Evolutionary conservation across 768 basidiomycete genomes (phyloP).

Genomic region (Termitomyces sp.): DNA sequence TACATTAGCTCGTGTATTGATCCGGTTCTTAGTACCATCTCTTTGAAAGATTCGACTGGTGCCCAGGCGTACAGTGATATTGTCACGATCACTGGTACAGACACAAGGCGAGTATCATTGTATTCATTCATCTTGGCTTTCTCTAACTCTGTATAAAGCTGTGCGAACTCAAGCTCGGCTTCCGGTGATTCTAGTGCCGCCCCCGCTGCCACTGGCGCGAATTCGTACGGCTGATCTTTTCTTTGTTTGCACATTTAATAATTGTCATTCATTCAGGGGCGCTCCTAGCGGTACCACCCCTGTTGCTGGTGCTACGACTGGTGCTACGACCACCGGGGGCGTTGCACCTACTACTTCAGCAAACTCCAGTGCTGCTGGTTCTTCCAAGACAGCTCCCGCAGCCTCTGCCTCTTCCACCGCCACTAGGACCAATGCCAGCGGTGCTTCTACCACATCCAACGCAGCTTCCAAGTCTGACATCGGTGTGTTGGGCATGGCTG

Average conservation of each 20-base stretch:
- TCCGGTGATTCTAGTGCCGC: slow-evolving; percentile 1
- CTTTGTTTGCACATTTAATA: neutral
- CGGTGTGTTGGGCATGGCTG: slow-evolving; percentile 40
- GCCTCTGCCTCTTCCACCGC: too few relatives aligned
- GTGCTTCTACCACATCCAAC: slow-evolving; percentile 14
- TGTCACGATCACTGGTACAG: slow-evolving; percentile 38
- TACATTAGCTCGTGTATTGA: neutral
- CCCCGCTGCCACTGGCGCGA: slow-evolving; percentile 9
- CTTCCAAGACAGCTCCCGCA: slow-evolving; percentile 9
- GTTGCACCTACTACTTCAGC: neutral
- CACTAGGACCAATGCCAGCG: slow-evolving; percentile 8
- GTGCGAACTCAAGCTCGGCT: slow-evolving; percentile 11
- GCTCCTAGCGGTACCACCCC: neutral
- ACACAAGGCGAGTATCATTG: slow-evolving; percentile 24
- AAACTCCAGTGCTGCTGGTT: slow-evolving; percentile 18
- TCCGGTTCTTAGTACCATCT: slow-evolving; percentile 38
- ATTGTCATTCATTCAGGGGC: neutral
- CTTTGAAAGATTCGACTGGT: slow-evolving; percentile 59
- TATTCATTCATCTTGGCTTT: too few relatives aligned
- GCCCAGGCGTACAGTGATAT: slow-evolving; percentile 46
- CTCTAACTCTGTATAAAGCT: slow-evolving; percentile 7
- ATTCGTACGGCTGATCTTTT: slow-evolving; percentile 8
- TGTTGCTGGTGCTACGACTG: neutral
- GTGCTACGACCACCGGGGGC: neutral
- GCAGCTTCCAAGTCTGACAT: slow-evolving; percentile 21